phyloP scores from a whole-genome alignment of 2,329 filamentous ascomycete species.

The Penicillium occitanis region DNA sequence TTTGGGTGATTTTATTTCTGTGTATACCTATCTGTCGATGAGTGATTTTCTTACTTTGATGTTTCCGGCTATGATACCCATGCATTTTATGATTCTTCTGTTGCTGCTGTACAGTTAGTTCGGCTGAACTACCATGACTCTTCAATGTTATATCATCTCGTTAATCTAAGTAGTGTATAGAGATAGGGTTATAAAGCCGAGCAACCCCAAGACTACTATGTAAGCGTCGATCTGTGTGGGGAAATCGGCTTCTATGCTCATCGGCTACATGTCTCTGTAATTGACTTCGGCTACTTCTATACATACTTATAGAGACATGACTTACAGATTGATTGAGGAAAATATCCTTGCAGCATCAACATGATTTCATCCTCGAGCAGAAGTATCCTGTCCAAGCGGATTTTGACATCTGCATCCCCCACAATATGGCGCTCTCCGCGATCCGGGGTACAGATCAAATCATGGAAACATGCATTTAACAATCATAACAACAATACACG shows the following conservation, averaged over 20 bases:
- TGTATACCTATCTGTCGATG: not conserved
- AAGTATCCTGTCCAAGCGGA: not conserved
- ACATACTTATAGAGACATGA: not conserved
- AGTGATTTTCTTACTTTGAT: not conserved
- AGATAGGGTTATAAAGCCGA: not conserved
- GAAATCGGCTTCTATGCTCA: not conserved
- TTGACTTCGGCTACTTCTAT: not conserved
- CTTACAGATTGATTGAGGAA: not conserved
- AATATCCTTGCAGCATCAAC: not conserved
- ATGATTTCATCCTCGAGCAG: conserved; percentile 3
- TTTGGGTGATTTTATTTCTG: conserved; percentile 23
- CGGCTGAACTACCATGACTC: too few species aligned
- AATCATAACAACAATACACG: not conserved
- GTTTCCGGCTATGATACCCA: not conserved
- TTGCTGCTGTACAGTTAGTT: too few species aligned
- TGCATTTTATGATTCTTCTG: not conserved
- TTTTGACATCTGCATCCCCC: not conserved
- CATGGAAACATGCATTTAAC: not conserved
- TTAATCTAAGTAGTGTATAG: too few species aligned
- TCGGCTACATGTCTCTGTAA: not conserved
- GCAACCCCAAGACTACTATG: not conserved
- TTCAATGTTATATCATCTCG: too few species aligned
- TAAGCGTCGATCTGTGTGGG: not conserved
- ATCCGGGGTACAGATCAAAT: not conserved
- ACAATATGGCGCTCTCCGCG: not conserved